phyloP scores from a whole-genome alignment of 2,329 filamentous ascomycete genomes.

The Gyromitra esculenta region DNA sequence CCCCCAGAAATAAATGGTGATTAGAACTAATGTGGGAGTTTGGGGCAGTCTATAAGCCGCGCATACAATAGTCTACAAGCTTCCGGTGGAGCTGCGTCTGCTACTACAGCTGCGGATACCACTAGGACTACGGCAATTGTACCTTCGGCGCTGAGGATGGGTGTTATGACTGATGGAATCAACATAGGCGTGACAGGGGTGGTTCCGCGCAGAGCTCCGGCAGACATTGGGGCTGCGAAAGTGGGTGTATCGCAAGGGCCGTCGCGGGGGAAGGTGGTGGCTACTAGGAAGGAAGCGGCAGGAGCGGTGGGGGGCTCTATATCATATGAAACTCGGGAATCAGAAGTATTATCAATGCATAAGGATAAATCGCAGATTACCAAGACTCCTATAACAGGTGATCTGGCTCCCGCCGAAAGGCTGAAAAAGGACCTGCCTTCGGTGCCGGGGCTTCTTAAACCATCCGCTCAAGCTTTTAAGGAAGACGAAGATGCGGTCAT shows the following conservation, averaged over 20 bases:
- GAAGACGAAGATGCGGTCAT: constrained; percentile 1
- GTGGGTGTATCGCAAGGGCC: background rate
- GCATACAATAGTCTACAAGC: constrained; percentile 41
- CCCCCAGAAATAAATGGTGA: background rate
- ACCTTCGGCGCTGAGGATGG: constrained; percentile 29
- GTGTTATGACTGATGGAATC: constrained; percentile 6
- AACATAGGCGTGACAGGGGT: background rate
- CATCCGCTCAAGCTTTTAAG: background rate
- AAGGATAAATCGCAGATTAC: no score
- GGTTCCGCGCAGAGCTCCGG: background rate
- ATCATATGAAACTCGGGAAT: background rate
- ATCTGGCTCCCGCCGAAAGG: background rate
- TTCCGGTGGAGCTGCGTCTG: background rate
- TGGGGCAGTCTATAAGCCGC: constrained; percentile 31
- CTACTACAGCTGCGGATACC: background rate
- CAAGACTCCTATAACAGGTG: no score
- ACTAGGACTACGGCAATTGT: background rate
- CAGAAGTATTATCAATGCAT: background rate
- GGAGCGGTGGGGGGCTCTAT: background rate
- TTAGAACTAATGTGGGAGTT: background rate
- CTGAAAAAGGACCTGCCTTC: no score
- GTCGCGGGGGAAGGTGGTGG: background rate
- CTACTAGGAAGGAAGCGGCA: background rate
- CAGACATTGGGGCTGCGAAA: background rate
- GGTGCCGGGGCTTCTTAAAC: background rate